These are phyloP conservation scores for Aspergillus sparsus DNA, from an alignment of 495 filamentous ascomycete genomes.

Conservation along the genomic window DNA sequence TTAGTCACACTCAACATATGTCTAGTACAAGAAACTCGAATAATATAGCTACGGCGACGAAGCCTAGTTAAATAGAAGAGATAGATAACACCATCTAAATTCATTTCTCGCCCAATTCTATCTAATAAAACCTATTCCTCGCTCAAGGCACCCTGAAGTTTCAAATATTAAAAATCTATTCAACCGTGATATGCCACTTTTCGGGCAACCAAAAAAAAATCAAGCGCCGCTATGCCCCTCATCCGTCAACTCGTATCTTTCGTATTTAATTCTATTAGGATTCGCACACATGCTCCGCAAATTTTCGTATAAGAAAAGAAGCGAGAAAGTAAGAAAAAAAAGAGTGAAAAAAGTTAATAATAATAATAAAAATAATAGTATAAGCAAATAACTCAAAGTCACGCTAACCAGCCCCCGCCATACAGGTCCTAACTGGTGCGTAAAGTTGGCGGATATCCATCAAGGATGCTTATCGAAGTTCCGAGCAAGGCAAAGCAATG, in stretches of 20 bases:
- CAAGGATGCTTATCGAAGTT: background rate
- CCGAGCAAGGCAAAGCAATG: background rate
- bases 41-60: background rate
- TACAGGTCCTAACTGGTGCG: background rate
- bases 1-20: no score
- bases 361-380: constrained; percentile 7
- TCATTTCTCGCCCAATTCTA: background rate
- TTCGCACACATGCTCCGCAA: background rate
- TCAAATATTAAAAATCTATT: constrained; percentile 20
- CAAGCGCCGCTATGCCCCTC: constrained; percentile 20
- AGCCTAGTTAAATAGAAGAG: background rate
- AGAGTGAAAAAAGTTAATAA: background rate
- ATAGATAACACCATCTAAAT: background rate
- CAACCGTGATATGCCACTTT: background rate
- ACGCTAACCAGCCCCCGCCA: background rate
- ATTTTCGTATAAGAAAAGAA: background rate
- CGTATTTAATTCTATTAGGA: constrained; percentile 13
- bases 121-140: background rate
- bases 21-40: background rate
- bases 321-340: constrained; percentile 1
- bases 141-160: background rate
- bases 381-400: background rate
- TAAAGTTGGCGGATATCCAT: background rate
- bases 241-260: constrained; percentile 20
- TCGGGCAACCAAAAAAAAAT: constrained; percentile 7